A percentile compares a stretch with the other conserved stretches of the same genome.
Conservation (phyloP, 257 asterid genomes). For the Oldenlandia corymbosa region DNA sequence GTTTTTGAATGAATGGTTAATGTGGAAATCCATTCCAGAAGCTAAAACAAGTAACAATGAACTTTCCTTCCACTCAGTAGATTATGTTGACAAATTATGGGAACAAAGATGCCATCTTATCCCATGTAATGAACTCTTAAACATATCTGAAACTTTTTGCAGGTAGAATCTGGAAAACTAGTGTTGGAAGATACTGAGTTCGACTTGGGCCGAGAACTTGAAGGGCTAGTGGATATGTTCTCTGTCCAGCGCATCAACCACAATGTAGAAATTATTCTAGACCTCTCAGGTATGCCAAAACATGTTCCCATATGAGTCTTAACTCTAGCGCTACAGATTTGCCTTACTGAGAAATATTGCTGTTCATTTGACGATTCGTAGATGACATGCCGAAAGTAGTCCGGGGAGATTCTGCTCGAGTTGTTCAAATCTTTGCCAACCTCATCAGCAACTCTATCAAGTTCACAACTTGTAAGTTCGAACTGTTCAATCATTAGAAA, state of each 20-base stretch:
- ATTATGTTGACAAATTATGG: neutral
- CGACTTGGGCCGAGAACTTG: constrained; percentile 85
- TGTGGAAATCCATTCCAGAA: neutral
- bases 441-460: constrained; percentile 81
- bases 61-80: neutral
- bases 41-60: neutral
- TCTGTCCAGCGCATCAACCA: constrained; percentile 90
- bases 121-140: neutral
- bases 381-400: constrained; percentile 91
- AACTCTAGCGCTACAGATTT: neutral
- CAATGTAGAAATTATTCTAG: constrained; percentile 78
- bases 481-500: neutral
- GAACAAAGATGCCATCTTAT: neutral
- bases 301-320: neutral
- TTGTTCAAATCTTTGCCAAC: constrained; percentile 83
- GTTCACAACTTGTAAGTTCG: constrained; percentile 70
- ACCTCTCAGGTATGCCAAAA: constrained; percentile 59
- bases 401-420: constrained; percentile 85
- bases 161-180: constrained; percentile 95
- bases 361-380: constrained; percentile 26
- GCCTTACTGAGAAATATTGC: constrained; percentile 11
- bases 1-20: neutral
- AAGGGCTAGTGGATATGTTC: constrained; percentile 89
- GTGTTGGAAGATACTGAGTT: constrained; percentile 85
- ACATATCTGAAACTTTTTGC: constrained; percentile 10